Evolutionary conservation across 2,329 filamentous ascomycete genomes (phyloP).

Genomic region (Fonsecaea pedrosoi): DNA sequence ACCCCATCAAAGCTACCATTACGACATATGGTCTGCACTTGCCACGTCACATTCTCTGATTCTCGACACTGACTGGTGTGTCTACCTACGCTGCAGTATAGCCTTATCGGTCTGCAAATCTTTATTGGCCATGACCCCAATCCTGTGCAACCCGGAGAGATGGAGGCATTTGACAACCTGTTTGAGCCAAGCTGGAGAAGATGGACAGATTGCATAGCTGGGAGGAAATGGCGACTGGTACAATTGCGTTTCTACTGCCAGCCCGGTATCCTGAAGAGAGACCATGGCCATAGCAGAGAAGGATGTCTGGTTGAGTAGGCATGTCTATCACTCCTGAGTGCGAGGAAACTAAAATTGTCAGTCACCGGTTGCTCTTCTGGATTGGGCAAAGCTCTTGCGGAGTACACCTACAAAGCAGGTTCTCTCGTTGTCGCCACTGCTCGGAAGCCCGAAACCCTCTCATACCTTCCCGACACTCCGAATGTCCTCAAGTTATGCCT

Average conservation of each 20-base stretch:
- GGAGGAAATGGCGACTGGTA: not conserved
- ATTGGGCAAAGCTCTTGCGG: conserved; percentile 16
- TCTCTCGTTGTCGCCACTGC: conserved; percentile 17
- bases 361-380: conserved; percentile 21
- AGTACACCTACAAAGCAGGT: conserved; percentile 10
- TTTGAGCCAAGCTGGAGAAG: not conserved
- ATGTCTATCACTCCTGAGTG: not conserved
- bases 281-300: conserved; percentile 2
- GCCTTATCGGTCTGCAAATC: not conserved
- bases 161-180: not conserved
- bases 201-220: not conserved
- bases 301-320: conserved; percentile 23
- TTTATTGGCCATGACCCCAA: conserved; percentile 6
- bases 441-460: conserved; percentile 17
- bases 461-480: conserved; percentile 12
- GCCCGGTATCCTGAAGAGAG: not conserved
- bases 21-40: not conserved
- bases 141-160: not conserved
- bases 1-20: not conserved
- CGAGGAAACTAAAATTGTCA: not conserved
- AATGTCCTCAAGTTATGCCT: conserved; percentile 36
- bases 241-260: not conserved
- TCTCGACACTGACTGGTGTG: not conserved
- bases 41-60: conserved; percentile 17
- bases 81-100: not conserved